Conservation (phyloP, 1,284 basidiomycete species). For the Pholiota adiposa region DNA sequence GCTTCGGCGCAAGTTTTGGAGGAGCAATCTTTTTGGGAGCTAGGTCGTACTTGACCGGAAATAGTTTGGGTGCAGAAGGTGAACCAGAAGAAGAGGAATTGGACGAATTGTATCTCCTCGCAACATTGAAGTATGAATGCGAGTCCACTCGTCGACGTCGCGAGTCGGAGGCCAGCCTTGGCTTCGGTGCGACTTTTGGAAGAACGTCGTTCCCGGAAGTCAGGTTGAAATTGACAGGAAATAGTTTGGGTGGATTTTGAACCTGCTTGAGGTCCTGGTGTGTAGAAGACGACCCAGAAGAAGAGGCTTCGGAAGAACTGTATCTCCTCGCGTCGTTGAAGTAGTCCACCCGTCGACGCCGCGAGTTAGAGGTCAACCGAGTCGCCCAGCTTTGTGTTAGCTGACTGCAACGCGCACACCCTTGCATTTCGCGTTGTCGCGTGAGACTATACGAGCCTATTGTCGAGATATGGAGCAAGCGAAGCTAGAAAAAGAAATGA, state of each 20-base stretch:
- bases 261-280: neutral
- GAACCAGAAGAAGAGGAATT: neutral
- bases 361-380: neutral
- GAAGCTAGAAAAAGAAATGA: neutral
- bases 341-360: neutral
- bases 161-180: neutral
- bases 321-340: neutral
- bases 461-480: neutral
- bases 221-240: neutral
- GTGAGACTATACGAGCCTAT: neutral
- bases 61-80: neutral
- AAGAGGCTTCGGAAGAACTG: neutral
- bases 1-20: neutral
- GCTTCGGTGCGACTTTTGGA: neutral
- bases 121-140: neutral
- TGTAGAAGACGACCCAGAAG: neutral
- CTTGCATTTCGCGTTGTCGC: slow-evolving; percentile 15
- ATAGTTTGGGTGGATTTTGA: neutral
- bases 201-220: neutral
- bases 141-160: neutral
- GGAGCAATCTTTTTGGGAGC: neutral
- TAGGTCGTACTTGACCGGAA: neutral
- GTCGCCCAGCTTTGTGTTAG: neutral
- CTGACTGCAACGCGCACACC: slow-evolving; percentile 12
- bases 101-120: neutral